Conservation (phyloP, 257 asterid genomes). For the Solanum chmielewskii region DNA sequence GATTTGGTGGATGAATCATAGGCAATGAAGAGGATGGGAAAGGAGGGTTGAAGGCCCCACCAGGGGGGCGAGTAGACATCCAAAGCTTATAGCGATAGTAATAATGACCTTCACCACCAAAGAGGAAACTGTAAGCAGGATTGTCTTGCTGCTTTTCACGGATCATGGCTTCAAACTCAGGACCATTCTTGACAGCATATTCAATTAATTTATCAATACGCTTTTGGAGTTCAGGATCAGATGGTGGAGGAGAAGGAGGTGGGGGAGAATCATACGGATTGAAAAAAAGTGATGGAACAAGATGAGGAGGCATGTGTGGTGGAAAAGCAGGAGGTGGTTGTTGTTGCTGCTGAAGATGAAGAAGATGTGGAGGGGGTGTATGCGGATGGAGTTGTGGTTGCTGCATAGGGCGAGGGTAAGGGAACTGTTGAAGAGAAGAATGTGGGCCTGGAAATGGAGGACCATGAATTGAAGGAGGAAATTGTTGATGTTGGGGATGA, state of each 20-base stretch:
- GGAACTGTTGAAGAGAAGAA: slow-evolving; percentile 78
- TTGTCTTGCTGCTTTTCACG: slow-evolving; percentile 95
- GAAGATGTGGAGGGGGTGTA: slow-evolving; percentile 57
- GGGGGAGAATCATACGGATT: slow-evolving; percentile 66
- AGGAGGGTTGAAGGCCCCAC: slow-evolving; percentile 53
- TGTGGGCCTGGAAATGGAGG: slow-evolving; percentile 75
- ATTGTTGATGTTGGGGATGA: slow-evolving; percentile 86
- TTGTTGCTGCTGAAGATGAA: slow-evolving; percentile 27
- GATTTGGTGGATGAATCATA: slow-evolving; percentile 77
- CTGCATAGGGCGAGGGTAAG: slow-evolving; percentile 71
- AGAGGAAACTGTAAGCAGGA: slow-evolving; percentile 79
- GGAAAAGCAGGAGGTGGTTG: slow-evolving; percentile 65
- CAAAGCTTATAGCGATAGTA: slow-evolving; percentile 85
- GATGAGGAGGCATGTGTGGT: slow-evolving; percentile 69
- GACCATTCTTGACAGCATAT: slow-evolving; percentile 89
- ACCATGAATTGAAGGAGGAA: slow-evolving; percentile 71
- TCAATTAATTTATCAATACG: slow-evolving; percentile 87
- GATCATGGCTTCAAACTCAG: slow-evolving; percentile 92
- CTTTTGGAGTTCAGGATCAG: slow-evolving; percentile 87
- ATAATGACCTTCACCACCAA: slow-evolving; percentile 95
- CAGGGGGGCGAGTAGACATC: slow-evolving; percentile 52
- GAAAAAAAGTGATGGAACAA: slow-evolving; percentile 59
- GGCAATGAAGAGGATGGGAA: slow-evolving; percentile 58
- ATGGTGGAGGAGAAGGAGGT: slow-evolving; percentile 79
- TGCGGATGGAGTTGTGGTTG: slow-evolving; percentile 64